A percentile compares a stretch with the other conserved stretches of the same genome.
Evolutionary conservation across 139 green algal species (phyloP).

Genomic region (Chlorella sorokiniana): DNA sequence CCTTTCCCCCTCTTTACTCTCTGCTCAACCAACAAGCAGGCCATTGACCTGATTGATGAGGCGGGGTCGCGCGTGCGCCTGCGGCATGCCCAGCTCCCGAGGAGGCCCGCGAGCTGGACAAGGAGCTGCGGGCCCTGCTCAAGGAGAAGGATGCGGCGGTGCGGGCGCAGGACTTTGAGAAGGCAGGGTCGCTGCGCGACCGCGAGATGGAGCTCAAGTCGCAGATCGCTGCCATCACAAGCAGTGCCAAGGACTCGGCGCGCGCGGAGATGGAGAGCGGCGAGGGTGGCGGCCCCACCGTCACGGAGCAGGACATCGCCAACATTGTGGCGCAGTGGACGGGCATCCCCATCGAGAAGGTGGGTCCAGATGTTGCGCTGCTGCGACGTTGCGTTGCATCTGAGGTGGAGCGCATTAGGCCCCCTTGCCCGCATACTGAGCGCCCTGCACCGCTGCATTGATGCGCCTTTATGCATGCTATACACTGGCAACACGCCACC

Average conservation of each 20-base stretch:
- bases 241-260: slow-evolving; percentile 41
- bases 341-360: slow-evolving; percentile 87
- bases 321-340: slow-evolving; percentile 97
- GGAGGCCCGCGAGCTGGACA: slow-evolving; percentile 93
- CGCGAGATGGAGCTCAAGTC: slow-evolving; percentile 97
- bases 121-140: slow-evolving; percentile 87
- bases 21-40: slow-evolving; percentile 51
- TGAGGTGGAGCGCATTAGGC: not conserved
- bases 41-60: slow-evolving; percentile 99
- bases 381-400: too few species aligned
- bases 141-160: slow-evolving; percentile 99
- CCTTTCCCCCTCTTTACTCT: not conserved
- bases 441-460: not conserved
- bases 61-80: slow-evolving; percentile 95
- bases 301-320: slow-evolving; percentile 95
- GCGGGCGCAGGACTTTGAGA: slow-evolving; percentile 82
- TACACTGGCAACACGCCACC: not conserved
- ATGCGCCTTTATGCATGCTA: not conserved
- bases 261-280: slow-evolving; percentile 78
- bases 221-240: slow-evolving; percentile 89
- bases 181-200: slow-evolving; percentile 94
- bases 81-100: slow-evolving; percentile 96
- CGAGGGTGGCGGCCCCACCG: slow-evolving; percentile 72
- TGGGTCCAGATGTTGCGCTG: too few species aligned
- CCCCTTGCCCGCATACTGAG: not conserved